Base-by-base conservation (phyloP, 2,329 filamentous ascomycete genomes). In the Rhinocladiella similis region DNA sequence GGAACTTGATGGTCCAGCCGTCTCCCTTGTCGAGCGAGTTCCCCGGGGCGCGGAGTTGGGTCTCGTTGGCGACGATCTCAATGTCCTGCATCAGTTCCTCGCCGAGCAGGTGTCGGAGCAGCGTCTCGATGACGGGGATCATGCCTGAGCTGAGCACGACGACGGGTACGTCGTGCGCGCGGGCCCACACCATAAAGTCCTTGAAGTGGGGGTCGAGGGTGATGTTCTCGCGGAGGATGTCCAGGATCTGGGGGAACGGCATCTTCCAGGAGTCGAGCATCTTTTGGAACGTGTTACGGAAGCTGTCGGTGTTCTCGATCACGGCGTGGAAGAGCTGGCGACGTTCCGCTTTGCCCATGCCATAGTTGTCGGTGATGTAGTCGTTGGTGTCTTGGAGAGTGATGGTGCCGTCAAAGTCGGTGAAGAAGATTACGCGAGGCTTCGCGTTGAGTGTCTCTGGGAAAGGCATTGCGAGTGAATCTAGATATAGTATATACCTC, bases 341-440 rank as follows among this genome's bases (percentile, higher is more conserved):
- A 62, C 94, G 90, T 65, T 84, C 83, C 60, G 83, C 84, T 25
- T 74, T 69, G 49, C 94, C 94, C 70, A 87, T 96, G 61, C 94
- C 94, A 59, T 97, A 82, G 75, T 90, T 94, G 78, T 97, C 94
- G 56, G 92, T 97, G 77, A 88, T 78, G 68, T 76, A 85, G 70
- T 88, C 84, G 79, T 88, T 87, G 76, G 81, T 81, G 73, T 88
- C 85, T 68, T 84, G 78, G 55, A 85, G 81, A 47, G 93, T 97
- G 71, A 97, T 93, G 52, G 92, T 97, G 68, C 94, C 94, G 75
- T 99, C 94, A 71, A 97, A 97, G 77, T 99, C 94, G 66, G 92
- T 96, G 80, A 97, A 97, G 83, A 99, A 97, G 79, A 99, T 92
- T 79, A 90, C 89, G 76, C 91, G 89, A 50, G 92, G 92, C 71